phyloP scores from a whole-genome alignment of 352 stramenopile genomes.

The Globisporangium okanoganense region DNA sequence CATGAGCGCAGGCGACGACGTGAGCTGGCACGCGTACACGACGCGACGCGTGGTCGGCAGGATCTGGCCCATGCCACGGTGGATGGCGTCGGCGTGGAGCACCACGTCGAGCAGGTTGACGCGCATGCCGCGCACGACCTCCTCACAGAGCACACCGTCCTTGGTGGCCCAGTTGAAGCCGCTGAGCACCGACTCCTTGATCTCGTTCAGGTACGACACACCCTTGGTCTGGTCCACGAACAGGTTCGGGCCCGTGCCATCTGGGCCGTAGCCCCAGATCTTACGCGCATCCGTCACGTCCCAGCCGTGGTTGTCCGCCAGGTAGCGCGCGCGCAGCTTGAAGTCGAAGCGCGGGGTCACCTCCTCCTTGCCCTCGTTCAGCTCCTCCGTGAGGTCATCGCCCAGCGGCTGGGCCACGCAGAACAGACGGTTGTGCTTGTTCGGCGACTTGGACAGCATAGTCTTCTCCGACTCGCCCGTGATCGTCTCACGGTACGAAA shows the following conservation, averaged over 20 bases:
- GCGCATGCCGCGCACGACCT: conserved; percentile 95
- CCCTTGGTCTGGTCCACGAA: conserved; percentile 99
- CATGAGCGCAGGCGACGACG: conserved; percentile 93
- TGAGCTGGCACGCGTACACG: conserved; percentile 96
- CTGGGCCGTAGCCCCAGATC: conserved; percentile 99
- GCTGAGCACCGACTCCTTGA: conserved; percentile 98
- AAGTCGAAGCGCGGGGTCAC: conserved; percentile 90
- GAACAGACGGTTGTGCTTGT: conserved; percentile 99
- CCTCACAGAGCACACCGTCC: conserved; percentile 97
- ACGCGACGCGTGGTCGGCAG: conserved; percentile 98
- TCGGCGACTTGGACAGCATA: conserved; percentile 99
- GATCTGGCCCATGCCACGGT: conserved; percentile 99
- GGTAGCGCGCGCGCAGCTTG: conserved; percentile 96
- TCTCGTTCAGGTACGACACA: conserved; percentile 99
- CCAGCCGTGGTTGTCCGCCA: conserved; percentile 98
- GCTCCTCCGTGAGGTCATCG: conserved; percentile 94
- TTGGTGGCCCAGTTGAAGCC: conserved; percentile 99
- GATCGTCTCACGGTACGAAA: conserved; percentile 99
- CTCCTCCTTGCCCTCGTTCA: conserved; percentile 96
- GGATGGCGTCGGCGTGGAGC: conserved; percentile 99
- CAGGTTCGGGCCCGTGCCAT: conserved; percentile 98
- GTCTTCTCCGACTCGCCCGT: conserved; percentile 94
- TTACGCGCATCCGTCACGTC: conserved; percentile 98
- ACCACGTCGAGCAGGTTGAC: conserved; percentile 99
- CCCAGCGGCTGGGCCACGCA: conserved; percentile 89